Base-by-base conservation (phyloP, 1,284 basidiomycete genomes). In the Malassezia japonica region DNA sequence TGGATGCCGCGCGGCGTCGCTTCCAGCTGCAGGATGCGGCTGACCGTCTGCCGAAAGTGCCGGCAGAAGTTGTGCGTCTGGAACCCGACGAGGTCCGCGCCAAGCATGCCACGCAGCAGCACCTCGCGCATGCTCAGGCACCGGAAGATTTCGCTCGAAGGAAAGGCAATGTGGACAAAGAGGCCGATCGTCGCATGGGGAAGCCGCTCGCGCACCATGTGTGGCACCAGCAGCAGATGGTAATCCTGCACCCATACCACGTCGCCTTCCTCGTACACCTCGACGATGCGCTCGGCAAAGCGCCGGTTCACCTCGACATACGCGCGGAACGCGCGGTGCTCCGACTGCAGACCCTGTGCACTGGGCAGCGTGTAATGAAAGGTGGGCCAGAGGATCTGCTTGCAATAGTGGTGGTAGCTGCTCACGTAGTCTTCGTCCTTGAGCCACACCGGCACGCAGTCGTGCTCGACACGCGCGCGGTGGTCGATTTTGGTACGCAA, bases 111-210 rank as follows among this genome's bases (percentile, higher is more conserved):
- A 15, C 79, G 77, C 13, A 89, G 75, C 4, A 88, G 75, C 13
- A 69, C 66, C 46, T 74, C 72, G 31, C 76, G 68, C 48, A 72
- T 70, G 28, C 83, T 80, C 28, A 89, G 77, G 66, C 86, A 88
- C 7, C 86, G 79, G 78, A 89, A 88, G 55, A 89, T 86, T 73
- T 90, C 87, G 20, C 84, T 86, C 8, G 81, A 83, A 0, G 87
- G 87, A 74, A 89, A 90, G 1, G 87, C 84, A 57, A 88, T 86
- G 64, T 89, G 86, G 74, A 88, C 79, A 77, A 90, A 89, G 77
- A 89, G 87, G 0, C 86, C 86, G 57, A 90, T 86, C 24, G 83
- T 81, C 0, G 84, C 82, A 21, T 79, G 78, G 0, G 82, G 80
- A 16, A 81, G 74, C 34, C 76, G 75, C 36, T 75, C 74, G 29